These are phyloP conservation scores for Nakazawaea wickerhamii DNA, from an alignment of 805 yeast species.

Conservation along the genomic window DNA sequence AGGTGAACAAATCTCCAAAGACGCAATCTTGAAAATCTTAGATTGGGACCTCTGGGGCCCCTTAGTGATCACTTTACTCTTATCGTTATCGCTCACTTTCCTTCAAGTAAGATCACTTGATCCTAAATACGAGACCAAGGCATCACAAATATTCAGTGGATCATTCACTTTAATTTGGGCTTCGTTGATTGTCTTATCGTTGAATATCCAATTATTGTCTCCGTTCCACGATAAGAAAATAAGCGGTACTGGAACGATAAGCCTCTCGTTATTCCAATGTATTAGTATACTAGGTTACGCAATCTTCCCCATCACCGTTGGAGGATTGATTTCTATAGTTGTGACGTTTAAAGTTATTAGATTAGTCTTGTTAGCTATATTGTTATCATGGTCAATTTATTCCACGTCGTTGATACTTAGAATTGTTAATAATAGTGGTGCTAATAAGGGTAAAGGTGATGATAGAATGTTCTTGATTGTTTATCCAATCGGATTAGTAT, in stretches of 20 bases:
- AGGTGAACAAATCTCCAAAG: conserved; percentile 28
- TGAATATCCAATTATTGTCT: conserved; percentile 50
- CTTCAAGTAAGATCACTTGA: conserved; percentile 28
- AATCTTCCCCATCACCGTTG: conserved; percentile 47
- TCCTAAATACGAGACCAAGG: conserved; percentile 24
- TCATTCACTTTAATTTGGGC: conserved; percentile 50
- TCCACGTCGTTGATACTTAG: conserved; percentile 47
- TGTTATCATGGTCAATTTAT: conserved; percentile 46
- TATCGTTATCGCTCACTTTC: conserved; percentile 43
- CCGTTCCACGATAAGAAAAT: conserved; percentile 33
- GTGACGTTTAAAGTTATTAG: conserved; percentile 38
- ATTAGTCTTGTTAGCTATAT: conserved; percentile 32
- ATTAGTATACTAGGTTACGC: conserved; percentile 52
- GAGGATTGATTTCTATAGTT: conserved; percentile 40
- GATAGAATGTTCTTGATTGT: conserved; percentile 48
- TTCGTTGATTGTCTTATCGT: conserved; percentile 40
- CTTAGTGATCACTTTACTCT: conserved; percentile 42
- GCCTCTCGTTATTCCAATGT: conserved; percentile 49
- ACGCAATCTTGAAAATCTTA: conserved; percentile 30
- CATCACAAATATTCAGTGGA: conserved; percentile 49
- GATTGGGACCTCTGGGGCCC: conserved; percentile 69
- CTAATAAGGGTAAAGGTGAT: conserved; percentile 41
- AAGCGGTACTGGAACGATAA: conserved; percentile 24
- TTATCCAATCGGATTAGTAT: conserved; percentile 49
- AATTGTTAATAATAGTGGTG: conserved; percentile 33